Percentiles rank a stretch among this genome's conserved stretches.
phyloP scores from a whole-genome alignment of 2,329 filamentous ascomycete species.

The Xylariales sp. region DNA sequence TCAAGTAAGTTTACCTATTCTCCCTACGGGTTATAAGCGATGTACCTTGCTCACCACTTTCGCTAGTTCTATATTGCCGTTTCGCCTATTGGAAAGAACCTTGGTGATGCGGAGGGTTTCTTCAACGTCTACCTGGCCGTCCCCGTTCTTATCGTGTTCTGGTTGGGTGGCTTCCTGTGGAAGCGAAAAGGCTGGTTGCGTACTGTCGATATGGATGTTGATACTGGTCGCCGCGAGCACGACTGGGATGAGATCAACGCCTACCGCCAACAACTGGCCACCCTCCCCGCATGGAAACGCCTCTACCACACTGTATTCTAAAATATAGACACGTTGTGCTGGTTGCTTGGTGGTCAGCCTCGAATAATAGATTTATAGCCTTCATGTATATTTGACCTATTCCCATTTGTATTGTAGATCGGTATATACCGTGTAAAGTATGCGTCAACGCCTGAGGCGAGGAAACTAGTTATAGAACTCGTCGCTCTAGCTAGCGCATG shows the following conservation, averaged over 20 bases:
- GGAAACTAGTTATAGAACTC: too few species aligned
- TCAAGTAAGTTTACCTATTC: slow-evolving; percentile 52
- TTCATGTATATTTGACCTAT: slow-evolving; percentile 22
- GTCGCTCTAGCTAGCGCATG: background rate
- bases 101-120: slow-evolving; percentile 58
- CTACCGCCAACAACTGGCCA: slow-evolving; percentile 57
- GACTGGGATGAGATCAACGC: slow-evolving; percentile 70
- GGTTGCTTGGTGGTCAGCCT: slow-evolving; percentile 37
- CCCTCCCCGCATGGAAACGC: slow-evolving; percentile 60
- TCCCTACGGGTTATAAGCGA: too few species aligned
- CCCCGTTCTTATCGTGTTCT: slow-evolving; percentile 66
- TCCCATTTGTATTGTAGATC: slow-evolving; percentile 12
- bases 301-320: slow-evolving; percentile 50
- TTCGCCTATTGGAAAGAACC: slow-evolving; percentile 44
- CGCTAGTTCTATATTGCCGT: slow-evolving; percentile 60
- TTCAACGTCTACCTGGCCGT: slow-evolving; percentile 66
- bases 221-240: slow-evolving; percentile 71
- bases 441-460: background rate
- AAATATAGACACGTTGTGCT: slow-evolving; percentile 8
- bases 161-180: slow-evolving; percentile 69
- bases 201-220: slow-evolving; percentile 72
- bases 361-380: slow-evolving; percentile 33
- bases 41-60: slow-evolving; percentile 14
- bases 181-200: slow-evolving; percentile 70
- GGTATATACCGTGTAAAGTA: background rate